phyloP scores from a whole-genome alignment of 192 early-diverging fungal species.

The Coemansia sp. region DNA sequence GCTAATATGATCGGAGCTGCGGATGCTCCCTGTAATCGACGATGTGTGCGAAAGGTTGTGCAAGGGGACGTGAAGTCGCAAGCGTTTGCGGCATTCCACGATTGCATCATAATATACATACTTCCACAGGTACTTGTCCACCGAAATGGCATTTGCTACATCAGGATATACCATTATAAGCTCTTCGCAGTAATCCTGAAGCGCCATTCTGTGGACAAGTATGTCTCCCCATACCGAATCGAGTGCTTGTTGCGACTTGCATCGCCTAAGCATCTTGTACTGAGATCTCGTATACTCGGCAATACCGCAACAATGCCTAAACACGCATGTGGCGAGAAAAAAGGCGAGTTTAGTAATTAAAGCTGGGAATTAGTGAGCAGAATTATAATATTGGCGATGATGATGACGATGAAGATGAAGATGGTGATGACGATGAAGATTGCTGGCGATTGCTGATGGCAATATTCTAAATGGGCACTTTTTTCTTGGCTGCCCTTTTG shows the following conservation, averaged over 20 bases:
- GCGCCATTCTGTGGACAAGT: slow-evolving; percentile 26
- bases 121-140: slow-evolving; percentile 36
- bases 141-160: slow-evolving; percentile 15
- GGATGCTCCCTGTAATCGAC: slow-evolving; percentile 27
- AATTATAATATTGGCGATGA: neutral
- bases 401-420: neutral
- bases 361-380: neutral
- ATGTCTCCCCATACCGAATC: slow-evolving; percentile 43
- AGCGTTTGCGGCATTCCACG: slow-evolving; percentile 41
- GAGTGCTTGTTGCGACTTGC: slow-evolving; percentile 20
- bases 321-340: neutral
- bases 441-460: neutral
- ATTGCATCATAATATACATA: slow-evolving; percentile 42
- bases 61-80: slow-evolving; percentile 28
- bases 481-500: no score
- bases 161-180: slow-evolving; percentile 21
- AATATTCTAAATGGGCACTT: no score
- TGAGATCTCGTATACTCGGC: slow-evolving; percentile 17
- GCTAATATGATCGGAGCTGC: slow-evolving; percentile 10
- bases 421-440: neutral
- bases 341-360: neutral
- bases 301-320: slow-evolving; percentile 23
- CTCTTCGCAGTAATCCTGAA: slow-evolving; percentile 39
- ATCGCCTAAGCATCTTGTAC: slow-evolving; percentile 28
- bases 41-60: slow-evolving; percentile 31